These are phyloP conservation scores for Tylopilus sp. DNA, from an alignment of 768 basidiomycete genomes.

Conservation along the genomic window DNA sequence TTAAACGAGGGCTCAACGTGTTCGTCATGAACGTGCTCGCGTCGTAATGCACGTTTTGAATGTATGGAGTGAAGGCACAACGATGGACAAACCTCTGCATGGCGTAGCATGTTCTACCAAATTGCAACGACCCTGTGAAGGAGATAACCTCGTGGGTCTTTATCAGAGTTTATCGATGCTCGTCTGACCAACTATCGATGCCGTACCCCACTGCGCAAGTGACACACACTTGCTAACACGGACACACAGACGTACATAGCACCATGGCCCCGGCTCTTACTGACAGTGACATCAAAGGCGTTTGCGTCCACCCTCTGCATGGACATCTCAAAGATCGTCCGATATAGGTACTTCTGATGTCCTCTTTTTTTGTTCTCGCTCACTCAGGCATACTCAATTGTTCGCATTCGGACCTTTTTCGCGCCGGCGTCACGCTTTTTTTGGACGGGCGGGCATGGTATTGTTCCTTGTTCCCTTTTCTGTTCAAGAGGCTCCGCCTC, in stretches of 20 bases:
- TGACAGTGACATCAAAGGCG: not conserved
- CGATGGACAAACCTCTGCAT: not conserved
- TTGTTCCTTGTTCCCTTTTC: conserved; percentile 2
- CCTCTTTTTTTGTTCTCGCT: not conserved
- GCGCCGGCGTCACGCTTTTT: not conserved
- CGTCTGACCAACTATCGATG: not conserved
- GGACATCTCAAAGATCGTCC: conserved; percentile 3
- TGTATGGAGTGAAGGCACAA: not conserved
- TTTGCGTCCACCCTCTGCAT: not conserved
- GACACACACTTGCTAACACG: not conserved
- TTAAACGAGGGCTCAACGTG: not conserved
- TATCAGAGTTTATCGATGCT: conserved; percentile 18
- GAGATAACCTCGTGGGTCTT: conserved; percentile 12
- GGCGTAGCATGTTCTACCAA: conserved; percentile 1
- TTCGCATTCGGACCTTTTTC: not conserved
- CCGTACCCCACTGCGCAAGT: not conserved
- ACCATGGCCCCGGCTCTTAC: not conserved
- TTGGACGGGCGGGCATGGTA: not conserved
- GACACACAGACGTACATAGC: conserved; percentile 1
- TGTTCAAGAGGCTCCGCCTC: not conserved
- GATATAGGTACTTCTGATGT: conserved; percentile 7
- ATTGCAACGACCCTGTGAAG: not conserved
- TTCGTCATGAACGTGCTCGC: conserved; percentile 7
- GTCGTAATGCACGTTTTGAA: conserved; percentile 3
- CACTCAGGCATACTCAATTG: conserved; percentile 3